Evolutionary conservation across 164 flowering plant species (phyloP).

Genomic region (Platanus orientalis): DNA sequence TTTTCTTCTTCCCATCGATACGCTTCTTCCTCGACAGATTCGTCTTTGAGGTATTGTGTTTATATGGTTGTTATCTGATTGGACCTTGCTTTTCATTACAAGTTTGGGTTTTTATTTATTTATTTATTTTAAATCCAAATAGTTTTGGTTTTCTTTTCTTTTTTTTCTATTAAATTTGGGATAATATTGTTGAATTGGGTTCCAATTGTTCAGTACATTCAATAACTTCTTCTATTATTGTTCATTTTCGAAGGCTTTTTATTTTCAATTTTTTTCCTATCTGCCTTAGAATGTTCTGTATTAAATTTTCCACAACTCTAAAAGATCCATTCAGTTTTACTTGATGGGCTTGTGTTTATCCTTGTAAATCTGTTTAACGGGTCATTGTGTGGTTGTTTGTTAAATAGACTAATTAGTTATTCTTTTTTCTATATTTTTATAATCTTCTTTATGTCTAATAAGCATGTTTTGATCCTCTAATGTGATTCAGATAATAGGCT

Average conservation of each 20-base stretch:
- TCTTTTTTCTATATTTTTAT: background rate
- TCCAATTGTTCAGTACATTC: background rate
- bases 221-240: no score
- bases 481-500: background rate
- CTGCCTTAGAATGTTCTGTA: no score
- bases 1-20: slow-evolving; percentile 62
- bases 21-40: slow-evolving; percentile 79
- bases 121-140: no score
- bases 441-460: background rate
- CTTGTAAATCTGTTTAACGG: no score
- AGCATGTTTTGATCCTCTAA: background rate
- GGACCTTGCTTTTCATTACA: no score
- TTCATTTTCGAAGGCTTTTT: no score
- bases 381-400: no score
- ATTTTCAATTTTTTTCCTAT: no score
- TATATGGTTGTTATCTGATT: background rate
- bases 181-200: background rate
- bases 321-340: no score
- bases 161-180: background rate
- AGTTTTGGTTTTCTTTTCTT: no score
- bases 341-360: no score
- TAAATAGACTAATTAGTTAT: background rate
- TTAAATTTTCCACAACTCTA: no score
- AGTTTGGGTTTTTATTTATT: background rate
- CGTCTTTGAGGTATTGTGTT: slow-evolving; percentile 61